Conservation (phyloP, 2,329 filamentous ascomycete species). For the Pseudopyricularia cyperi region DNA sequence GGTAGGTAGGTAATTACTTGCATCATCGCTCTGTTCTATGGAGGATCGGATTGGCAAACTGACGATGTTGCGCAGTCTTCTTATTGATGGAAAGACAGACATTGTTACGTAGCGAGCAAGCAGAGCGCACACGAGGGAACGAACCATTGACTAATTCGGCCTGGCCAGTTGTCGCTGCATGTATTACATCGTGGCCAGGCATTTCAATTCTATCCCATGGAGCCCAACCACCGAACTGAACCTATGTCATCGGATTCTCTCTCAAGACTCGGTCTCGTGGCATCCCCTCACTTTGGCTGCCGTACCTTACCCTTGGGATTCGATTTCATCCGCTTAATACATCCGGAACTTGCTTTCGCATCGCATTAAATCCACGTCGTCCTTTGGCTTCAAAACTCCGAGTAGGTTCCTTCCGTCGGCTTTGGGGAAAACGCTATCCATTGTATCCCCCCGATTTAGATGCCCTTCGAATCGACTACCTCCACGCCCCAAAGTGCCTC, state of each 20-base stretch:
- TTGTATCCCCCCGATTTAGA: too few species aligned
- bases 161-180: neutral
- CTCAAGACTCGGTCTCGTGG: constrained; percentile 14
- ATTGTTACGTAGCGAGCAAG: too few species aligned
- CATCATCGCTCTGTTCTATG: too few species aligned
- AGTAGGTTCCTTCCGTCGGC: too few species aligned
- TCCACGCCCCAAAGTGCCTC: too few species aligned
- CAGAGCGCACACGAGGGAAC: too few species aligned
- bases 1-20: too few species aligned
- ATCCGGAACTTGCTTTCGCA: neutral
- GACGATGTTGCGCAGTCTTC: too few species aligned
- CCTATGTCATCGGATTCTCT: neutral
- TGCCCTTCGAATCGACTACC: too few species aligned
- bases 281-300: constrained; percentile 12
- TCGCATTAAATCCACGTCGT: neutral
- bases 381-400: neutral
- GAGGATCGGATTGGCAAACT: too few species aligned
- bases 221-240: neutral
- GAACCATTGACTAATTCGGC: neutral
- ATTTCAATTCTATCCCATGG: neutral
- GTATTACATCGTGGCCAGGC: neutral
- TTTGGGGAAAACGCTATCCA: too few species aligned
- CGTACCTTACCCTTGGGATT: neutral
- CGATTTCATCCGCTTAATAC: neutral
- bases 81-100: too few species aligned